A percentile compares a stretch with the other conserved stretches of the same genome.
Evolutionary conservation across 305 asterid species (phyloP).

Genomic region (Fraxinus xanthoxyloides): DNA sequence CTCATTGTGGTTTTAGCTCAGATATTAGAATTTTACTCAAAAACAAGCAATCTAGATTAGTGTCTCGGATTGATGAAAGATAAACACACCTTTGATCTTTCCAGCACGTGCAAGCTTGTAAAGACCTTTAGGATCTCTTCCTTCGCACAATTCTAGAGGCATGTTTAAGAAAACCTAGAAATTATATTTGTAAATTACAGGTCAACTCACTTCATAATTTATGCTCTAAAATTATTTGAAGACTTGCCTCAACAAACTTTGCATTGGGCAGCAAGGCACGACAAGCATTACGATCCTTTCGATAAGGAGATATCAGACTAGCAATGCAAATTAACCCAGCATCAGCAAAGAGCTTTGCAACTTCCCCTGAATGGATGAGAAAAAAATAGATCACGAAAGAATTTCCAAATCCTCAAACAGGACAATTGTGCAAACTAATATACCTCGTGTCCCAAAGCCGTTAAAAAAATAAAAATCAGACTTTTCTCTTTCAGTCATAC

Average conservation of each 20-base stretch:
- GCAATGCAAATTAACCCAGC: slow-evolving; percentile 95
- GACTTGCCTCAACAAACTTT: slow-evolving; percentile 75
- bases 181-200: background rate
- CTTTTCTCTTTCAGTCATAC: background rate
- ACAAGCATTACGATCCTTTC: slow-evolving; percentile 92
- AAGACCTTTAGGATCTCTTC: slow-evolving; percentile 93
- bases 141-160: slow-evolving; percentile 87
- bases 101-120: slow-evolving; percentile 97
- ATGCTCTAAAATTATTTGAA: slow-evolving; percentile 1
- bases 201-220: background rate
- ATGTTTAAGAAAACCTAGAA: slow-evolving; percentile 80
- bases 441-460: background rate
- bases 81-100: slow-evolving; percentile 66
- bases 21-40: background rate
- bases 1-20: background rate
- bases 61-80: background rate
- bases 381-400: background rate
- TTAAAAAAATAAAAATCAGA: background rate
- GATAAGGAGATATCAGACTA: slow-evolving; percentile 91
- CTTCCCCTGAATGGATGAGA: slow-evolving; percentile 61
- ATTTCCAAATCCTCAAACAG: background rate
- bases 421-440: slow-evolving; percentile 4
- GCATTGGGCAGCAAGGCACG: slow-evolving; percentile 67
- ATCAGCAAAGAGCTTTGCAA: slow-evolving; percentile 95
- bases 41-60: background rate